Evolutionary conservation across 2,329 filamentous ascomycete genomes (phyloP), one percentile per base, ranked within the genome.

Genomic region (Diaporthe citrichinensis): DNA sequence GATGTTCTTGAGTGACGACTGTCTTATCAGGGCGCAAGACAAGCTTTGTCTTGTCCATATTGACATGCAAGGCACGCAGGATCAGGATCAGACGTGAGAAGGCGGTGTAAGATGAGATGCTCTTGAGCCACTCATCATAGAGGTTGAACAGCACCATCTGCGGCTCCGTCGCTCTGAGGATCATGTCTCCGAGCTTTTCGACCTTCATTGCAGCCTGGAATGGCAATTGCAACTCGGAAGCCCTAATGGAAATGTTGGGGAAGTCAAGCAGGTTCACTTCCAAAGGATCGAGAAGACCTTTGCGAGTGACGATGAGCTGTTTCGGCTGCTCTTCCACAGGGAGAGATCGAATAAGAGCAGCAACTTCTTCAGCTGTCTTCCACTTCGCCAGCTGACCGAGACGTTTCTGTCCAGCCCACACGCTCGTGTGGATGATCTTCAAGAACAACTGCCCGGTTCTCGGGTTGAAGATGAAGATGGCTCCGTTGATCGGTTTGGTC

Each of bases 131-230:
- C 84, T 99, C 97, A 81, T 99, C 97, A 81, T 98, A 99, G 53
- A 99, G 88, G 82, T 99, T 99, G 91, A 98, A 99, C 12, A 99
- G 90, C 72, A 99, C 97, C 97, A 99, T 99, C 86, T 99, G 97
- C n/a, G 97, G 97, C 83, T 98, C 97, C 0, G 97, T 99, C 2
- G 97, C 97, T 79, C 96, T 94, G 61, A 99, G 88, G 81, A 99
- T 99, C 96, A 99, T 98, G 86, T 99, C 97, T 79, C 96, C 97
- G 61, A 99, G 91, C 85, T 99, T 99, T 86, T 99, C 97, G 2
- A 99, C 96, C 89, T 99, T 99, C 96, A 99, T 99, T 0, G 97
- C 97, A 73, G 97, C 97, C 85, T 99, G 97, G 94, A 99, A 99
- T 2, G 97, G 97, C 78, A 99, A 88, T 84, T 99, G 97, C 79